Conservation (phyloP, 2,329 filamentous ascomycete species). For the Curvularia verruculosa region DNA sequence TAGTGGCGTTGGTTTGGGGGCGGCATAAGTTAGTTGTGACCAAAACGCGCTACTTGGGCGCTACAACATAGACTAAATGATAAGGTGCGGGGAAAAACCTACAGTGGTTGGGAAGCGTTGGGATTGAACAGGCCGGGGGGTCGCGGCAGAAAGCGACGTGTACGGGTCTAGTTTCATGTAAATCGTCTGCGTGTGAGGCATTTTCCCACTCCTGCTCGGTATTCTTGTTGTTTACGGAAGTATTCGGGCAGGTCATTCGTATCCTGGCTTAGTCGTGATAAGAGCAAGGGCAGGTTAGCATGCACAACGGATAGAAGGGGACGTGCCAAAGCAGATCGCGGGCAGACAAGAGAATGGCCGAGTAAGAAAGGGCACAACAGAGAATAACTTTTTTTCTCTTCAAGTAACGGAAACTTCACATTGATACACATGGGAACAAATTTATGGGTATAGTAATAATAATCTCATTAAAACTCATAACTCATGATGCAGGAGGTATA, state of each 20-base stretch:
- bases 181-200: background rate
- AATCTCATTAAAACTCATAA: conserved; percentile 6
- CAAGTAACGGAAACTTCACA: background rate
- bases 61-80: background rate
- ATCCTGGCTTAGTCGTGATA: background rate
- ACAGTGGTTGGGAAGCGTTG: background rate
- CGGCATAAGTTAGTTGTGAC: background rate
- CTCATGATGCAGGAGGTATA: conserved; percentile 2
- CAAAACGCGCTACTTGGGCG: background rate
- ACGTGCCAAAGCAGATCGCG: background rate
- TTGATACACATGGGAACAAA: background rate
- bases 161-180: background rate
- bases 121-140: background rate
- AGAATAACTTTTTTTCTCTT: background rate
- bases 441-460: background rate
- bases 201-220: background rate
- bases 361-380: background rate
- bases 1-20: background rate
- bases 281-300: background rate
- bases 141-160: background rate
- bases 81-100: background rate
- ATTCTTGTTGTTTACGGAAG: background rate
- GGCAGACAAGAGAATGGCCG: background rate
- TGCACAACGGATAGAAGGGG: background rate
- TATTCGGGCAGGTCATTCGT: background rate